Evolutionary conservation across 352 stramenopile genomes (phyloP).

Genomic region (Globisporangium carolinianum): DNA sequence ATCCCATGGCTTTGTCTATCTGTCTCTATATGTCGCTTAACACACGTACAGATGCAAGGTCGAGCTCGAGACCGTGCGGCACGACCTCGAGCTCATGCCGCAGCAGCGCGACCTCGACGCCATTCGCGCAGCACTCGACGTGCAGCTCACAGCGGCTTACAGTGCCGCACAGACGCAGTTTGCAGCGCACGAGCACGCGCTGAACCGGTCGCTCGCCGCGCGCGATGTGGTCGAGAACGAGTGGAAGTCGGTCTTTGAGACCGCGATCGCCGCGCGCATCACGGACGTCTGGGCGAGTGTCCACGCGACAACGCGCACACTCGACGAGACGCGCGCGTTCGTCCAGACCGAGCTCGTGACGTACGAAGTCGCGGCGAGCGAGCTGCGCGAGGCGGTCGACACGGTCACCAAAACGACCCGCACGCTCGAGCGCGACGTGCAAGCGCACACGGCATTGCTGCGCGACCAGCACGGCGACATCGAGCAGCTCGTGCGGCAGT

Average conservation of each 20-base stretch:
- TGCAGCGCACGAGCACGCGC: conserved; percentile 21
- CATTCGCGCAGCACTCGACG: conserved; percentile 37
- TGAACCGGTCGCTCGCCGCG: conserved; percentile 28
- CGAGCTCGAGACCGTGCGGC: conserved; percentile 28
- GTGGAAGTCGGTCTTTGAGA: conserved; percentile 53
- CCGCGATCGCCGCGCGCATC: conserved; percentile 35
- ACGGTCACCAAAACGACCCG: conserved; percentile 16
- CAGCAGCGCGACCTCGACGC: conserved; percentile 27
- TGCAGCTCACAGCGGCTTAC: conserved; percentile 15
- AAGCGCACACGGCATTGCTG: conserved; percentile 13
- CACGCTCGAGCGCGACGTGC: conserved; percentile 15
- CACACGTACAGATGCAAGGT: conserved; percentile 19
- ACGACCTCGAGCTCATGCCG: conserved; percentile 27
- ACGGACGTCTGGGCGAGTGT: conserved; percentile 49
- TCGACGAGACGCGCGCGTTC: conserved; percentile 30
- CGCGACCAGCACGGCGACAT: conserved; percentile 23
- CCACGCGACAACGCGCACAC: conserved; percentile 23
- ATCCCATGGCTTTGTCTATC: background rate
- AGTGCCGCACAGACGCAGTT: conserved; percentile 21
- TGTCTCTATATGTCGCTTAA: background rate
- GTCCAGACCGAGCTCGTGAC: conserved; percentile 42
- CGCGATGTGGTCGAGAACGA: conserved; percentile 39
- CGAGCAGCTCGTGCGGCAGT: conserved; percentile 24
- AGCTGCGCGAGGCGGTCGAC: conserved; percentile 25
- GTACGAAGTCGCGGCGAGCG: conserved; percentile 28